Conservation (phyloP, 2,329 filamentous ascomycete genomes). For the Epichloe brachyelytri region DNA sequence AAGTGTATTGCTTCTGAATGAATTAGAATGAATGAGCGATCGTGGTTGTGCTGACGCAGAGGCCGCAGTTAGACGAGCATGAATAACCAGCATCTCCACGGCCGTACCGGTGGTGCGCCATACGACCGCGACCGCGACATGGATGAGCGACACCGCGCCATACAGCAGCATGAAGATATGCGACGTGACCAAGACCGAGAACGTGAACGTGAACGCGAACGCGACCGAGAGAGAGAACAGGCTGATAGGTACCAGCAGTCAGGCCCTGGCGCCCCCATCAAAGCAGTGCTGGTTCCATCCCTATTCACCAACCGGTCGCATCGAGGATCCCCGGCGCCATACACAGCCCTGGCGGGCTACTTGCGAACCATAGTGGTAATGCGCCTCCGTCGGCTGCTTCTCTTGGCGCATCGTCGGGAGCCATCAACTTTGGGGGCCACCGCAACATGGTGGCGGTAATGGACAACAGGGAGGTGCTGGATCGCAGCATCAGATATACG, state of each 20-base stretch:
- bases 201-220: constrained; percentile 54
- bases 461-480: constrained; percentile 33
- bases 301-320: constrained; percentile 88
- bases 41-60: constrained; percentile 3
- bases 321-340: constrained; percentile 69
- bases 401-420: constrained; percentile 37
- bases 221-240: constrained; percentile 26
- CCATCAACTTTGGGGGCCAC: constrained; percentile 42
- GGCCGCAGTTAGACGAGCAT: constrained; percentile 20
- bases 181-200: constrained; percentile 36
- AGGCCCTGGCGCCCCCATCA: constrained; percentile 44
- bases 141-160: constrained; percentile 33
- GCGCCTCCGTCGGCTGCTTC: constrained; percentile 36
- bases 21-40: constrained; percentile 7
- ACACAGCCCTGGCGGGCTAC: constrained; percentile 80
- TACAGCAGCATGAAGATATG: constrained; percentile 36
- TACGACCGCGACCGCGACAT: constrained; percentile 38
- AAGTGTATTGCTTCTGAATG: not conserved
- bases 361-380: constrained; percentile 57
- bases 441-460: constrained; percentile 38
- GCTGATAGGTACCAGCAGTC: constrained; percentile 57
- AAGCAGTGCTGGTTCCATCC: constrained; percentile 75
- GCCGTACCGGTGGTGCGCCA: constrained; percentile 23
- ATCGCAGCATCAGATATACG: constrained; percentile 44
- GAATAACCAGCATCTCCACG: constrained; percentile 34